Evolutionary conservation across 768 basidiomycete genomes (phyloP), one percentile per base, ranked within the genome.

Genomic region (Pleurotus salmoneostramineus): DNA sequence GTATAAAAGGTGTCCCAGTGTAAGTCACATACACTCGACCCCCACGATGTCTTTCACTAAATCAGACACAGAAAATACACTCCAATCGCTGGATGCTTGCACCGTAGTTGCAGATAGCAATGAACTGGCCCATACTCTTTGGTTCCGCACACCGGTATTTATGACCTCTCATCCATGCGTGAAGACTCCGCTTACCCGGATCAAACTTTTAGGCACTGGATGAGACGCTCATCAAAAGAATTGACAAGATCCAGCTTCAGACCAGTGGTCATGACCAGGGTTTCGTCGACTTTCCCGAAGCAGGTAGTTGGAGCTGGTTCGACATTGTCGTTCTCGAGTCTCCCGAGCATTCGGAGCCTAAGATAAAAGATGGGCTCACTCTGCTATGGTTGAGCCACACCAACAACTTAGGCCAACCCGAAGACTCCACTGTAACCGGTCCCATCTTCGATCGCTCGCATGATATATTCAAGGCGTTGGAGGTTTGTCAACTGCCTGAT

Each of bases 221-320:
- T 15, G 48, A 63, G 44, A 44, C 60, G 15, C 59, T 64, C 8
- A 57, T 71, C 7, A 47, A 60, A 12, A 68, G 63, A 35, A 57
- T 69, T 8, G 60, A 66, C 15, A 65, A 66, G 15, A 62, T 71
- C 34, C 69, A 71, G 36, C 63, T 72, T 2, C 65, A 65, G 55
- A 71, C 69, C 2, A 56, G 61, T 43, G 66, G 66, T 4, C 66
- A 63, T 36, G 62, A 68, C 31, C 68, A 67, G 48, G 67, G 65
- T 2, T 57, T 43, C 42, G 61, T 55, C 36, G 47, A 52, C 5
- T 21, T 49, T 31, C 64, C 59, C n/a, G 63, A 60, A 7, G 59
- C 50, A 0, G 68, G 65, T 33, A 67, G 64, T 33, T 71, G 69
- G 67, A 71, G 66, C 45, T 73, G 71, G 70, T 73, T 70, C 57